Conservation (phyloP, 768 basidiomycete genomes). For the Tulasnella sp. region DNA sequence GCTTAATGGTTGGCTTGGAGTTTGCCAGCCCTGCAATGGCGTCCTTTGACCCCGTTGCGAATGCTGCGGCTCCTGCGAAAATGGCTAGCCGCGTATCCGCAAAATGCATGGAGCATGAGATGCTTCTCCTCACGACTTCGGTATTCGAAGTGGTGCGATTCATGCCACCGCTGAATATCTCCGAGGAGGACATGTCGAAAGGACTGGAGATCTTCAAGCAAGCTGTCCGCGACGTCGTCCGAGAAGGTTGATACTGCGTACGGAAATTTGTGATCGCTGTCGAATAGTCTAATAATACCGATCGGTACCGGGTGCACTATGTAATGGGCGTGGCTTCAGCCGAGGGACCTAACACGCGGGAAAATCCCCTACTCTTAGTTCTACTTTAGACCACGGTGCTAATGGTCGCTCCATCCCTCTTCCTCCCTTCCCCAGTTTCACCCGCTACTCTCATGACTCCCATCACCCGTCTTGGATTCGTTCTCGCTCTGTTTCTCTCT, state of each 20-base stretch:
- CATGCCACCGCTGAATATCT: conserved; percentile 83
- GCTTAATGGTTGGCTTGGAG: conserved; percentile 81
- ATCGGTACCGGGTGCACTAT: too few species aligned
- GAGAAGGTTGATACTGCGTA: conserved; percentile 23
- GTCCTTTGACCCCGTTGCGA: conserved; percentile 36
- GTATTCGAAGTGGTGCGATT: conserved; percentile 78
- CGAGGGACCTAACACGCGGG: too few species aligned
- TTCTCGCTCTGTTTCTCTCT: background rate
- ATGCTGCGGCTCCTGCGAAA: conserved; percentile 33
- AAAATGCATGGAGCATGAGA: conserved; percentile 72
- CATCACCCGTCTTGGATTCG: background rate
- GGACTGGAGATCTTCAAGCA: conserved; percentile 32
- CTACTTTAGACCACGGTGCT: too few species aligned
- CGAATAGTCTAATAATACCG: too few species aligned
- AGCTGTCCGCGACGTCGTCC: conserved; percentile 49
- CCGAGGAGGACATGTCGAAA: conserved; percentile 56
- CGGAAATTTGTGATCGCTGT: too few species aligned
- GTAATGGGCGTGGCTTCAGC: too few species aligned
- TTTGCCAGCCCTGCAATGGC: conserved; percentile 53
- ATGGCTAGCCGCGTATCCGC: conserved; percentile 60
- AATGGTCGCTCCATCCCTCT: too few species aligned
- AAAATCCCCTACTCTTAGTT: too few species aligned
- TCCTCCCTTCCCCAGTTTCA: too few species aligned
- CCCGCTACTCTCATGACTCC: too few species aligned
- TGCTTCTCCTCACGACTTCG: conserved; percentile 81